These are phyloP conservation scores for Gossypium turneri DNA, from an alignment of 345 rosid genomes.

Conservation along the genomic window DNA sequence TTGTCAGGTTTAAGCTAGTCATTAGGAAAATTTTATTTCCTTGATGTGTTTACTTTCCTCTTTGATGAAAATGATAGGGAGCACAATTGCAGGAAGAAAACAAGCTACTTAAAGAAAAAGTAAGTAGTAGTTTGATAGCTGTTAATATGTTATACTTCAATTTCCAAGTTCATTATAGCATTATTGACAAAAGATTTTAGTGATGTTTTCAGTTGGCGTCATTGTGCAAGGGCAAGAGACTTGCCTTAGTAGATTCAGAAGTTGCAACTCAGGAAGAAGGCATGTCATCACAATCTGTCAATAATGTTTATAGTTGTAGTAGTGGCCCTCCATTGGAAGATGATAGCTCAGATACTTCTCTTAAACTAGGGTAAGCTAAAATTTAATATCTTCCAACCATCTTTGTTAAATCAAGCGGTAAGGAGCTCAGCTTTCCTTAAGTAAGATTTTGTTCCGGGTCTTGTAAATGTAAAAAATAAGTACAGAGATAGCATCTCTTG, in stretches of 20 bases:
- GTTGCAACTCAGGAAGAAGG: slow-evolving; percentile 48
- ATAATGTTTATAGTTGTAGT: slow-evolving; percentile 49
- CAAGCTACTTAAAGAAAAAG: slow-evolving; percentile 45
- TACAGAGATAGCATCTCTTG: too few relatives aligned
- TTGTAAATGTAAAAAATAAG: not conserved
- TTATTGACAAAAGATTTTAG: not conserved
- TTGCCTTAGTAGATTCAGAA: slow-evolving; percentile 24
- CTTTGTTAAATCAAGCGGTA: not conserved
- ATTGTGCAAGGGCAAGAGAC: slow-evolving; percentile 34
- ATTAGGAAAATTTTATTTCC: not conserved
- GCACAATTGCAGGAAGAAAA: slow-evolving; percentile 51
- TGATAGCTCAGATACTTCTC: slow-evolving; percentile 54
- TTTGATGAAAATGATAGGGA: slow-evolving; percentile 36
- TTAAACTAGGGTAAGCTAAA: slow-evolving; percentile 40
- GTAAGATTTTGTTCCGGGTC: not conserved
- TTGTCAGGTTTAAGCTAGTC: not conserved
- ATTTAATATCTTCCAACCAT: not conserved
- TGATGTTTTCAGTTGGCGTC: slow-evolving; percentile 28
- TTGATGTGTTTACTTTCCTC: not conserved
- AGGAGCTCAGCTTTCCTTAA: too few relatives aligned
- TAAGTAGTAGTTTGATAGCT: slow-evolving; percentile 11
- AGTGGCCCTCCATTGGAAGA: slow-evolving; percentile 57
- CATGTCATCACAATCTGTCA: slow-evolving; percentile 51
- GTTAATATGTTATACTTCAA: not conserved
- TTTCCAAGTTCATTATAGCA: not conserved